Base-by-base conservation (phyloP, 73 alveolate genomes). In the Breviolum minutum region DNA sequence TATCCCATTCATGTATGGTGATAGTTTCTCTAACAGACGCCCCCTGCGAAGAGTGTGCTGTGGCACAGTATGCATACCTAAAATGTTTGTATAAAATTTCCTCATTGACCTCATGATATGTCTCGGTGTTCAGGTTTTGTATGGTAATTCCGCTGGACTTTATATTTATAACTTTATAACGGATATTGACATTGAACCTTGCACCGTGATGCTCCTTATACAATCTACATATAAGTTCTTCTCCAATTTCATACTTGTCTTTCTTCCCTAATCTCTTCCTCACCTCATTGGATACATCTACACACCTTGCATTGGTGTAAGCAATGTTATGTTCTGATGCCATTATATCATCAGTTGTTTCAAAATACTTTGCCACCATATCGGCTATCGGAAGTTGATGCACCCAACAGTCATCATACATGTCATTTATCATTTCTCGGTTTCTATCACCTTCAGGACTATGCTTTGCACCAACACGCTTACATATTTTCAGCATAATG, bases 161-260 rank as follows among this genome's bases (percentile, higher is more conserved):
- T 77, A 77, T 77, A 77, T 63, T 29, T 77, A 77, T 29, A 77
- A 77, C 30, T 77, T 77, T 77, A 77, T 77, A 83, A 20, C 92
- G 69, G 19, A 83, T 83, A 83, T 83, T 83, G 61, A 40, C 92
- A 83, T 83, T 83, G 60, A 83, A 83, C 87, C 30, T 77, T 63
- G n/a, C 64, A 29, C 87, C 87, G 30, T 77, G 17, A 29, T 77
- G 87, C 20, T 77, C 30, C 17, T 29, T 22, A 63, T 77, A 77
- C n/a, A 77, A 63, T 11, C 26, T 8, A 29, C 87, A 77, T 77
- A 77, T 26, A n/a, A 77, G 5, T 32, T 77, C 87, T 77, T 77
- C 87, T 29, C 87, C 87, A 11, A n/a, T 11, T 14, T 61, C 73
- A 69, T 87, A 60, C n/a, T 22, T 16, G 0, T 87, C 26, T 2